phyloP scores from a whole-genome alignment of 495 filamentous ascomycete genomes.

The Annulohypoxylon bovei region DNA sequence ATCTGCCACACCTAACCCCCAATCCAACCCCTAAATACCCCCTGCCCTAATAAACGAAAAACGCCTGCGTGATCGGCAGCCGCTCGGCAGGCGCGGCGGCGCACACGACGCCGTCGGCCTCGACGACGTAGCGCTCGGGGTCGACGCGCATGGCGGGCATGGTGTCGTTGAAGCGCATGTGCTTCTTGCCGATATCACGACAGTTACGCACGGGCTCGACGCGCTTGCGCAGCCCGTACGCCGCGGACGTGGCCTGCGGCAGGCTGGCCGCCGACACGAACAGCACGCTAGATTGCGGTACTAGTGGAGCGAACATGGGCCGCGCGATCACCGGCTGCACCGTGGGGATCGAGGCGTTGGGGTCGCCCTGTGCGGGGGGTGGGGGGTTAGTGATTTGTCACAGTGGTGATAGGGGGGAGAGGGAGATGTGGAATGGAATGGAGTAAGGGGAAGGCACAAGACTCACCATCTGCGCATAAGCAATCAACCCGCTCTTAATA shows the following conservation, averaged over 20 bases:
- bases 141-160: slow-evolving; percentile 96
- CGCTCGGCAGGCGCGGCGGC: slow-evolving; percentile 75
- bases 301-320: slow-evolving; percentile 84
- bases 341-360: slow-evolving; percentile 91
- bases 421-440: neutral
- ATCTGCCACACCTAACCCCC: neutral
- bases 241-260: slow-evolving; percentile 67
- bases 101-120: slow-evolving; percentile 84
- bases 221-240: slow-evolving; percentile 81
- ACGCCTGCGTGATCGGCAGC: slow-evolving; percentile 84
- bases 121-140: slow-evolving; percentile 88
- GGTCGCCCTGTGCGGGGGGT: slow-evolving; percentile 74
- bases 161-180: slow-evolving; percentile 93
- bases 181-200: slow-evolving; percentile 80
- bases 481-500: slow-evolving; percentile 91
- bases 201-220: slow-evolving; percentile 85
- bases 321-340: slow-evolving; percentile 88
- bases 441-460: neutral
- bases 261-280: slow-evolving; percentile 85
- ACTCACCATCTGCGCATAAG: slow-evolving; percentile 83
- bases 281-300: slow-evolving; percentile 77
- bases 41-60: slow-evolving; percentile 83
- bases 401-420: neutral
- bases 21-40: neutral
- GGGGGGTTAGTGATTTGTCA: neutral